Base-by-base conservation (phyloP, 2,329 filamentous ascomycete genomes). In the Fusarium continuum region DNA sequence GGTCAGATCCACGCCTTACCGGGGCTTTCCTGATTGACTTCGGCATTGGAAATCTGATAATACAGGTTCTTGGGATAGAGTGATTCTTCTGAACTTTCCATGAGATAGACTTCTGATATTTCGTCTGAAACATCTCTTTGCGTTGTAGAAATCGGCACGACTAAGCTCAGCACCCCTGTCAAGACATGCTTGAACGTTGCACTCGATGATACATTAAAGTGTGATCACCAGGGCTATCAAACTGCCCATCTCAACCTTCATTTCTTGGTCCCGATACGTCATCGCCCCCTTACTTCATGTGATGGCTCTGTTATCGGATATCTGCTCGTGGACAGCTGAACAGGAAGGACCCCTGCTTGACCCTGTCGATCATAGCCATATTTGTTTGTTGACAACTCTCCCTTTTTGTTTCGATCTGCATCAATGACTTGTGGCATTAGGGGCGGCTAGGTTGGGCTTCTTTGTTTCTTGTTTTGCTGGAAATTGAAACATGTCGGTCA, bases 251-350 rank as follows among this genome's bases (percentile, higher is more conserved):
- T 60, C 28, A 40, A 9, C 31, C 39, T 31, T 23, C 31, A 44
- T 34, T 31, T 19, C 25, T 40, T 10, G 17, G 7, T 8, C 9
- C 35, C 14, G 13, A n/a, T 20, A 46, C 44, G 39, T 55, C 47
- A 55, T 22, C 11, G 11, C 9, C 36, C 48, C 43, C 19, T 59
- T 59, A 14, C 23, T n/a, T n/a, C 32, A 53, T 25, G 23, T 28
- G 6, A 16, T 7, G 36, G 20, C 34, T 23, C 25, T 40, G 32
- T 45, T 28, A 20, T 32, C n/a, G n/a, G 38, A 28, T 32, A 25
- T 13, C 29, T 23, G 13, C 5, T 25, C 9, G 45, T 43, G 16
- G 26, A 32, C 29, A 34, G 32, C 45, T 58, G 38, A 8, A 13
- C 25, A 25, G 7, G 8, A n/a, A n/a, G 17, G 26, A 47, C 44